Evolutionary conservation across 768 basidiomycete species (phyloP), one percentile per base, ranked within the genome.

Genomic region (Rhodotorula taiwanensis): DNA sequence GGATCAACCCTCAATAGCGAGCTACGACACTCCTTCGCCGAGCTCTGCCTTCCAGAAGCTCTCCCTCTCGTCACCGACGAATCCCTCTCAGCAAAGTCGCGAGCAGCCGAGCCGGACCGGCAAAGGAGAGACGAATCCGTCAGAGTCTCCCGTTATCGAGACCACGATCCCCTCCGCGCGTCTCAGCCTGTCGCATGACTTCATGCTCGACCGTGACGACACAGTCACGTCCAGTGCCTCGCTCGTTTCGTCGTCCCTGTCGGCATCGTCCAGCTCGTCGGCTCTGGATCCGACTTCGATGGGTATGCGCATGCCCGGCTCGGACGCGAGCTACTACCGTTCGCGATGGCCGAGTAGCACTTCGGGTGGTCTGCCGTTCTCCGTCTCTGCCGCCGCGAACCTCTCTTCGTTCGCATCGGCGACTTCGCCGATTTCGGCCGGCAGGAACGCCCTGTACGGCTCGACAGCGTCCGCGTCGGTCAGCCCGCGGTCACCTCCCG

Each of bases 341-440:
- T 23, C 55, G 7, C 25, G 31, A 39, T 39, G 36, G 36, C 36
- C 36, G 36, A 39, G 36, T 16, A 16, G 36, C 16, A 39, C 36
- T 16, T n/a, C n/a, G n/a, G n/a, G n/a, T n/a, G n/a, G n/a, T n/a
- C 9, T 39, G 55, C 36, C 27, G 69, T 66, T 7, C 41, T 70
- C 25, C 69, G 69, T 0, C 64, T 72, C 27, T 69, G 71, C 30
- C 58, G 39, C 64, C 15, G 64, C 63, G 14, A 55, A 62, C 58
- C 58, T 65, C 27, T 62, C 58, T 14, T 65, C 60, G 9, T 55
- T 64, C 54, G 53, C 55, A 1, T 13, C 57, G 25, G 25, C 39
- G 1, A 49, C 27, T n/a, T 52, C 48, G 13, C 30, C 50, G 25
- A 25, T 28, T 31, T 25, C 18, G 42, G 34, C 23, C 36, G 36